These are phyloP conservation scores for Paragyromitra xinjiangensis DNA, from an alignment of 495 filamentous ascomycete species.

Conservation along the genomic window DNA sequence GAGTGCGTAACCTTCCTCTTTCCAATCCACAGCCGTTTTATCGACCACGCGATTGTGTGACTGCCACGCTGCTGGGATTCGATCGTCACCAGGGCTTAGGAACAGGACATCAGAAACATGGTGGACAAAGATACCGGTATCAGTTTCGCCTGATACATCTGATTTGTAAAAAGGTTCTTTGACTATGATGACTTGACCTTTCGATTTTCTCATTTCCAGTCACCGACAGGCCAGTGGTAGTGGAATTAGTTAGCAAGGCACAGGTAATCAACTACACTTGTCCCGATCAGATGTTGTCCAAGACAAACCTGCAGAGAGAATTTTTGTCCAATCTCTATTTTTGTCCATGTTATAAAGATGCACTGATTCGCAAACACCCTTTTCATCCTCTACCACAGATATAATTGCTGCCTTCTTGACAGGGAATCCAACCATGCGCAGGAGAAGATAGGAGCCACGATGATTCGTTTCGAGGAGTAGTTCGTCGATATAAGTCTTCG, in stretches of 20 bases:
- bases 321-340: not conserved
- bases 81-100: conserved; percentile 10
- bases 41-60: not conserved
- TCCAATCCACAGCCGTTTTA: conserved; percentile 32
- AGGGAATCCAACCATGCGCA: conserved; percentile 14
- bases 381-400: conserved; percentile 29
- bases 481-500: conserved; percentile 19
- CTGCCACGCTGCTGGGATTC: conserved; percentile 25
- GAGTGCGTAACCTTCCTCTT: conserved; percentile 28
- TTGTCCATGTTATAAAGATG: conserved; percentile 24
- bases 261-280: not conserved
- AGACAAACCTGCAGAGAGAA: conserved; percentile 19
- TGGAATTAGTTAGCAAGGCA: not conserved
- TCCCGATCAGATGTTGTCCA: not conserved
- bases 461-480: conserved; percentile 27
- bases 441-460: conserved; percentile 29
- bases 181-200: conserved; percentile 32
- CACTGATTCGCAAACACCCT: conserved; percentile 16
- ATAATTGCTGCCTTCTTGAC: not conserved
- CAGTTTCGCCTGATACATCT: not conserved
- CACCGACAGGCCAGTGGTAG: not conserved
- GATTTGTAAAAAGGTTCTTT: conserved; percentile 35
- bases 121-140: conserved; percentile 13
- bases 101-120: conserved; percentile 41
- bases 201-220: not conserved